phyloP scores from a whole-genome alignment of 1,139 yeast species.

The Candida buenavistaensis region DNA sequence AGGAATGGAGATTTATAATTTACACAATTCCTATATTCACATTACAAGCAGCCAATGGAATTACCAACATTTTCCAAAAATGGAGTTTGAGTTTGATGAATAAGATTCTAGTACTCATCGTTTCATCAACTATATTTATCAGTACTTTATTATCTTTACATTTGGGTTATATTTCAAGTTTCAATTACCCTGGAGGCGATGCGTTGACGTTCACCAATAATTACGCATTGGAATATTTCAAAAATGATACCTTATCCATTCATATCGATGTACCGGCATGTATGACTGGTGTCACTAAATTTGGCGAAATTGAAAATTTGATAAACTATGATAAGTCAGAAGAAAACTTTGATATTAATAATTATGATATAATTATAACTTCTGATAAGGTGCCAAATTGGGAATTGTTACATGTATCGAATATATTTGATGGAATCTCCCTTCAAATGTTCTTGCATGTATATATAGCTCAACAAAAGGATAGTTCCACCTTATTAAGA shows the following conservation, averaged over 20 bases:
- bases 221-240: conserved; percentile 26
- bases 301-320: conserved; percentile 55
- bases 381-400: conserved; percentile 31
- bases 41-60: conserved; percentile 63
- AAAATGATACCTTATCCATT: conserved; percentile 31
- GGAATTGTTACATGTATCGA: conserved; percentile 23
- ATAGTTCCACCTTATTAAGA: conserved; percentile 11
- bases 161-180: conserved; percentile 63
- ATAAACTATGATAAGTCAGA: conserved; percentile 81
- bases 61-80: conserved; percentile 43
- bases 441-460: conserved; percentile 19
- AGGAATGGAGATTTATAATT: conserved; percentile 89
- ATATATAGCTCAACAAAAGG: conserved; percentile 12
- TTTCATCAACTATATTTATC: conserved; percentile 28
- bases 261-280: conserved; percentile 83
- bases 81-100: conserved; percentile 29
- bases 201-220: conserved; percentile 61
- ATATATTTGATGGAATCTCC: conserved; percentile 24
- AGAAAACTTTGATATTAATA: conserved; percentile 34
- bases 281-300: conserved; percentile 83
- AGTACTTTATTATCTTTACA: conserved; percentile 46
- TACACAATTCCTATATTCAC: conserved; percentile 73
- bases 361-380: conserved; percentile 62
- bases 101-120: conserved; percentile 25
- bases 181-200: conserved; percentile 88